These are phyloP conservation scores for Leccinum rimulosum DNA, from an alignment of 768 basidiomycete species.

Conservation along the genomic window DNA sequence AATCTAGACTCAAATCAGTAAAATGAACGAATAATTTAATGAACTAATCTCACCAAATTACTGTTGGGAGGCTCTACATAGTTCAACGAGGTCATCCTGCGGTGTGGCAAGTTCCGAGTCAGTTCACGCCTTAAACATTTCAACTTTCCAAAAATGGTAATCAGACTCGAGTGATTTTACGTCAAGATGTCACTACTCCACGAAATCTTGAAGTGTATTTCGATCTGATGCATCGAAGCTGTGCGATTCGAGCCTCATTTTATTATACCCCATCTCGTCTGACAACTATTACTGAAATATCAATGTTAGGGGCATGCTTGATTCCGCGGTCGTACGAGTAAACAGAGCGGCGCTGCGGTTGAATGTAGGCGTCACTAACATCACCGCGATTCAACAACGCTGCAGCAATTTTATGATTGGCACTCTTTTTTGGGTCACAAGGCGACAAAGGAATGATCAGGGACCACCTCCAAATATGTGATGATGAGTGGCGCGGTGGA, in stretches of 20 bases:
- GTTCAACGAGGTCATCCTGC: conserved; percentile 34
- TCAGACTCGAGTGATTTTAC: conserved; percentile 18
- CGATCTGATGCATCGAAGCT: not conserved
- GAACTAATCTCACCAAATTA: conserved; percentile 53
- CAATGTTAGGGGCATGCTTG: not conserved
- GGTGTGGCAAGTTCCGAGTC: conserved; percentile 7
- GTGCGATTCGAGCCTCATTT: not conserved
- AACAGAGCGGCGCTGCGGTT: not conserved
- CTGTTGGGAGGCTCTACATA: conserved; percentile 63
- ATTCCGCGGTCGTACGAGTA: not conserved
- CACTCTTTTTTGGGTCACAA: not conserved
- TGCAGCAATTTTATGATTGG: not conserved
- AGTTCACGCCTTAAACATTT: not conserved
- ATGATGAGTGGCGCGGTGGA: not conserved
- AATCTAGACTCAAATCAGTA: conserved; percentile 41
- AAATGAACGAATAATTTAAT: not conserved
- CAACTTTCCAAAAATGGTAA: conserved; percentile 12
- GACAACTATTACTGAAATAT: not conserved
- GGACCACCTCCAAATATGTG: not conserved
- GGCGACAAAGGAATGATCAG: not conserved
- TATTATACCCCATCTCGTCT: not conserved
- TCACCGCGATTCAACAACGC: not conserved
- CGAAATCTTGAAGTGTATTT: not conserved
- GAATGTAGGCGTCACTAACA: not conserved
- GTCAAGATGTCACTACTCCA: conserved; percentile 5